A percentile compares a stretch with the other conserved stretches of the same genome.
These are phyloP conservation scores for Neonectria magnoliae DNA, from an alignment of 2,329 filamentous ascomycete species.

Conservation along the genomic window DNA sequence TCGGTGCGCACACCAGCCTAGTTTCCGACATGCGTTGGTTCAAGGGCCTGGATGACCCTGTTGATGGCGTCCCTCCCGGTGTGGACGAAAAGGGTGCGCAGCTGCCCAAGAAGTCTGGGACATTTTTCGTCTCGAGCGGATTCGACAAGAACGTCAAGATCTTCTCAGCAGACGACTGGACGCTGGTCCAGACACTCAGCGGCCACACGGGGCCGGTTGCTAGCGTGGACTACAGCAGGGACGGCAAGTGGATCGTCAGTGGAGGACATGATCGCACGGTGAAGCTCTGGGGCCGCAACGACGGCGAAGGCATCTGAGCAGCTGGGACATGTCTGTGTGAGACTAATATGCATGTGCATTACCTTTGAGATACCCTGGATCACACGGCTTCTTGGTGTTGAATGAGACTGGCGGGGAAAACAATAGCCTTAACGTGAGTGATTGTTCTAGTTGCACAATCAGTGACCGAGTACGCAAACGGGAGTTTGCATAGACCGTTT, in stretches of 20 bases:
- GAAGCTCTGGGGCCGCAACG: conserved; percentile 94
- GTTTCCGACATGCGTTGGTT: conserved; percentile 96
- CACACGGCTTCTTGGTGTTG: conserved; percentile 17
- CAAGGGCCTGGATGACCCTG: conserved; percentile 82
- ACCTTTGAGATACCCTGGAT: conserved; percentile 42
- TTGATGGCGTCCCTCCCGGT: conserved; percentile 68
- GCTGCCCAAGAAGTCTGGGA: conserved; percentile 84
- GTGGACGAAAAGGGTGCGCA: conserved; percentile 72
- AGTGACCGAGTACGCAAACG: neutral
- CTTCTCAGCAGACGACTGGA: conserved; percentile 97
- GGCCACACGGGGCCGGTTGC: conserved; percentile 94
- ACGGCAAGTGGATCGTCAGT: conserved; percentile 93
- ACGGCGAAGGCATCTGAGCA: conserved; percentile 64
- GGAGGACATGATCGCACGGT: conserved; percentile 94
- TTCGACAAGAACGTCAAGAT: conserved; percentile 97
- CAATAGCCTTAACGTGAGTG: neutral
- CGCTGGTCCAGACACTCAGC: conserved; percentile 83
- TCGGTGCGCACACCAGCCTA: conserved; percentile 90
- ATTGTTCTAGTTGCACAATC: neutral
- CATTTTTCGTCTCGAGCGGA: conserved; percentile 89
- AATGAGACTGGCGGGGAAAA: neutral
- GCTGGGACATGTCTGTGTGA: conserved; percentile 24
- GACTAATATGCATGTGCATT: conserved; percentile 29
- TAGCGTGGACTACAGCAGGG: conserved; percentile 86
- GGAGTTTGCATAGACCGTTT: neutral